These are phyloP conservation scores for Centella asiatica DNA, from an alignment of 129 eudicot genomes.

Conservation along the genomic window DNA sequence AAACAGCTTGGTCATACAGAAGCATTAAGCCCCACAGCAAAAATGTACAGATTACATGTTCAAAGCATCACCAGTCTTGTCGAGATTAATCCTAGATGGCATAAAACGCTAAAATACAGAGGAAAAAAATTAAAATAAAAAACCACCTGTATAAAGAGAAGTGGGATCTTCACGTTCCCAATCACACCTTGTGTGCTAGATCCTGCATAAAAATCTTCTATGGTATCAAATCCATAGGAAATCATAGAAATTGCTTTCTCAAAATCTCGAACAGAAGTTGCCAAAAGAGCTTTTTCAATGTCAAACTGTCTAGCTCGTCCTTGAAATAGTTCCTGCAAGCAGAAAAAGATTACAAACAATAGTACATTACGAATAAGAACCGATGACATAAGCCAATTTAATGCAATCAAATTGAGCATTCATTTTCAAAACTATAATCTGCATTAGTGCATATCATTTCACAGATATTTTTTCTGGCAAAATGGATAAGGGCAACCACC, in stretches of 20 bases:
- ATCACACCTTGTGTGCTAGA: slow-evolving; percentile 53
- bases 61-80: neutral
- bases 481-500: slow-evolving; percentile 30
- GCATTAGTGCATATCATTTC: neutral
- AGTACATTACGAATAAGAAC: slow-evolving; percentile 3
- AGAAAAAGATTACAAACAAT: neutral
- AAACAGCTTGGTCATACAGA: neutral
- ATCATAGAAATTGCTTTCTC: slow-evolving; percentile 76
- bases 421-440: neutral
- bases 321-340: slow-evolving; percentile 74
- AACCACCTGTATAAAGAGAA: slow-evolving; percentile 84
- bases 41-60: neutral
- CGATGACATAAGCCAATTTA: neutral
- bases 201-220: slow-evolving; percentile 62
- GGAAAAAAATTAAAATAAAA: slow-evolving; percentile 7
- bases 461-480: neutral
- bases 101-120: neutral
- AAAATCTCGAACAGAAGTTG: slow-evolving; percentile 68
- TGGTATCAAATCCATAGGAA: slow-evolving; percentile 56
- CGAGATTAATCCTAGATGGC: neutral
- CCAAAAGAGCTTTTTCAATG: slow-evolving; percentile 63
- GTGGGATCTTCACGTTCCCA: slow-evolving; percentile 70
- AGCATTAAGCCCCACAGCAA: neutral
- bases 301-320: slow-evolving; percentile 70
- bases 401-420: neutral